Base-by-base conservation (phyloP, 2,329 filamentous ascomycete genomes). In the Beauveria asiatica region DNA sequence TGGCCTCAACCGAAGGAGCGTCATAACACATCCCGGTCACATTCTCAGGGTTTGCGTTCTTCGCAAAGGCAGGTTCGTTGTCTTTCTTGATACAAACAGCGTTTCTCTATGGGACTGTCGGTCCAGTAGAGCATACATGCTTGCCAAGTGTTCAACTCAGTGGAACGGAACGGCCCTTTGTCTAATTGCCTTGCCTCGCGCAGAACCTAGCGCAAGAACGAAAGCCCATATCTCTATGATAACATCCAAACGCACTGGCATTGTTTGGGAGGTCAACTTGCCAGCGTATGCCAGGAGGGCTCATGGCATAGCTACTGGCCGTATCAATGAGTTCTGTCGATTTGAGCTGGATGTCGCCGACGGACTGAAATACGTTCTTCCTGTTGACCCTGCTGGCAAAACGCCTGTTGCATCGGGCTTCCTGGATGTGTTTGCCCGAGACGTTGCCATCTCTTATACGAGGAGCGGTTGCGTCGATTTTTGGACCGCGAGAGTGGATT, bases 361-460 rank as follows among this genome's bases (percentile, higher is more conserved):
- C n/a, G 80, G 82, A 54, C 71, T 88, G 49, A 80, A 83, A 16
- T 86, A 86, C 64, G 80, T 96, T 19, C 76, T 96, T 10, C 90
- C 92, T 0, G 90, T 96, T 51, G 92, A 96, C 67, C 91, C 92
- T 55, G 92, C 91, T 1, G 92, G 92, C 1, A 85, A 88, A 11
- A 78, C 82, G 44, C 83, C 86, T 1, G 80, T 86, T 3, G 83
- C 85, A 11, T 89, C 90, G 4, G 89, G 88, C 0, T 95, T 92
- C 64, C 80, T 96, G 37, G 92, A 96, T 71, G 83, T 90, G 0
- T 96, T 96, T 70, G 89, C 91, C 11, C 85, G 87, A 44, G 92
- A 96, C 69, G 85, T 95, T 54, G 91, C 90, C 13, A 85, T 96
- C 27, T 94, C 92, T 1, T 96, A 94, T 70, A 93, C 89, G 0